Percentiles rank a stretch among this genome's conserved stretches.
Conservation (phyloP, 2,329 filamentous ascomycete species). For the Plectosphaerella sp. region DNA sequence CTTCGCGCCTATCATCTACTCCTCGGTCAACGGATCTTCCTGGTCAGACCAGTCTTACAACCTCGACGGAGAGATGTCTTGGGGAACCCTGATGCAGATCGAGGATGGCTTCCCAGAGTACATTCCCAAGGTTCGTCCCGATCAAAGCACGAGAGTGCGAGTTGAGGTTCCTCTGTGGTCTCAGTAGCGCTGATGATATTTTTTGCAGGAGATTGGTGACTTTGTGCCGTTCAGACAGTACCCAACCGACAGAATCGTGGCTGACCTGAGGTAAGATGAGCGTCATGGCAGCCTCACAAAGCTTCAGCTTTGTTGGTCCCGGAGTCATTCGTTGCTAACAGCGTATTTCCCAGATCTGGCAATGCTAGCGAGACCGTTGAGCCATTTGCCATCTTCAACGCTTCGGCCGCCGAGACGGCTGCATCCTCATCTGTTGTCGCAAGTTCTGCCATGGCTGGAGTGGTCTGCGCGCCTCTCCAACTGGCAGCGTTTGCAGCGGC, state of each 20-base stretch:
- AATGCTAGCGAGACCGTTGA: not conserved
- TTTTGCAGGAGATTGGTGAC: not conserved
- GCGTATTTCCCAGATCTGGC: not conserved
- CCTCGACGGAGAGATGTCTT: conserved; percentile 1
- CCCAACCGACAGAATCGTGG: not conserved
- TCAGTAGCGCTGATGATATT: too few species aligned
- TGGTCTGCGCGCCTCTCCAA: too few species aligned
- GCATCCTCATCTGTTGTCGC: too few species aligned
- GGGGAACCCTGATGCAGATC: conserved; percentile 3
- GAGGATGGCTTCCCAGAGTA: conserved; percentile 4
- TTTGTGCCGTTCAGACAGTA: not conserved
- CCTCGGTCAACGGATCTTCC: not conserved
- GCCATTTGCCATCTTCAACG: not conserved
- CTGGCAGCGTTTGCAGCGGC: too few species aligned
- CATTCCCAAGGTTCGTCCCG: conserved; percentile 1
- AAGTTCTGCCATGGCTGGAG: too few species aligned
- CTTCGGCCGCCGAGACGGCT: too few species aligned
- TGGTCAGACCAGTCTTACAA: not conserved
- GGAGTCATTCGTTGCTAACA: too few species aligned
- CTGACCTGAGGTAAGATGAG: not conserved
- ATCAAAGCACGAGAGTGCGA: not conserved
- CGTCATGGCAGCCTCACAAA: too few species aligned
- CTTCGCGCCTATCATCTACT: not conserved
- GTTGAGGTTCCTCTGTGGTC: too few species aligned
- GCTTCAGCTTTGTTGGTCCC: not conserved